phyloP scores from a whole-genome alignment of 805 yeast genomes.

The Kodamaea sagamina region DNA sequence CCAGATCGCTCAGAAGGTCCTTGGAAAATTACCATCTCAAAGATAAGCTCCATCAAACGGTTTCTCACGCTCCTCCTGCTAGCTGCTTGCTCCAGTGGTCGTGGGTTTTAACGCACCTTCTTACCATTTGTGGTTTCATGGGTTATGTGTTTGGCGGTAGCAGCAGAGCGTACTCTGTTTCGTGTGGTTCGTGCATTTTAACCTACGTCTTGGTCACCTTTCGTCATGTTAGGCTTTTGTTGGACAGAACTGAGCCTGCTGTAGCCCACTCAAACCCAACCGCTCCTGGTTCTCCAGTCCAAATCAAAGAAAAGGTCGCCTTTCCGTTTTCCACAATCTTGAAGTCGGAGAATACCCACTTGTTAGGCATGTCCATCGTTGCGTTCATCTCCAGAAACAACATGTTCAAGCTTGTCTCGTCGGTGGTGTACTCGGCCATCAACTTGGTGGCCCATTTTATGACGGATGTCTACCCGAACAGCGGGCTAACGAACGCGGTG shows the following conservation, averaged over 20 bases:
- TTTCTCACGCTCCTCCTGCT: not conserved
- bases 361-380: constrained; percentile 26
- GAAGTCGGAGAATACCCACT: constrained; percentile 32
- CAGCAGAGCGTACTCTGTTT: constrained; percentile 13
- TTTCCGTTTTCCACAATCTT: constrained; percentile 25
- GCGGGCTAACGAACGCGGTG: constrained; percentile 16
- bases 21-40: not conserved
- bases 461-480: constrained; percentile 20
- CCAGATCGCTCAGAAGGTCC: not conserved
- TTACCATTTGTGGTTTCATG: constrained; percentile 8
- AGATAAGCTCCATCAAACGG: not conserved
- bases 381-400: constrained; percentile 21
- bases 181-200: constrained; percentile 14
- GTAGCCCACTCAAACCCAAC: not conserved
- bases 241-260: not conserved
- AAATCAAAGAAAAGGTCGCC: not conserved
- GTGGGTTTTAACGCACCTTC: constrained; percentile 10
- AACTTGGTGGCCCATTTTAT: constrained; percentile 25
- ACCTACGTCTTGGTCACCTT: constrained; percentile 25
- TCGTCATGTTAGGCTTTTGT: constrained; percentile 15
- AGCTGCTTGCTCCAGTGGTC: not conserved
- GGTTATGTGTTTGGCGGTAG: not conserved
- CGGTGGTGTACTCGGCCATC: constrained; percentile 30
- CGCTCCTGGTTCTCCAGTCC: too few relatives aligned
- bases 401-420: constrained; percentile 27